Base-by-base conservation (phyloP, 768 basidiomycete genomes). In the Serendipita sp. region DNA sequence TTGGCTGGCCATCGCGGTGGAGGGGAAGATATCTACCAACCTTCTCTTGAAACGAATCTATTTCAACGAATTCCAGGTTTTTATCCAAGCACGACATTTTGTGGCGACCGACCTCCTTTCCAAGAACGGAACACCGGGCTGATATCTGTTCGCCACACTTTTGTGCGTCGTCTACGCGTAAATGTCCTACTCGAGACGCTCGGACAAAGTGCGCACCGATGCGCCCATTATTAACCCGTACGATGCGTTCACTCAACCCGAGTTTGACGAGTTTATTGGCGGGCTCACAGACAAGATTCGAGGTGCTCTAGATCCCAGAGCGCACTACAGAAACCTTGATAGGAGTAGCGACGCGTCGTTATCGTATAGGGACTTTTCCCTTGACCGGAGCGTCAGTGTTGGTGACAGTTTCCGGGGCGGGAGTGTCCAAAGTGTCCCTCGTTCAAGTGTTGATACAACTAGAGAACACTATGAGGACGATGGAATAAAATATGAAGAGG, bases 251-350 rank as follows among this genome's bases (percentile, higher is more conserved):
- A 77, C 83, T 1, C 78, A 82, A 69, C 74, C 76, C 1, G 81
- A 87, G 67, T 88, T 87, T 68, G 85, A 87, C 76, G 75, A 78
- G 70, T 88, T 83, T 82, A 83, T 88, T 68, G 79, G 76, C 68
- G 83, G 78, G 69, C 79, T 88, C 48, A 86, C 83, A 0, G 72
- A 76, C 66, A 75, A 80, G 62, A 73, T 88, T 33, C 78, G 78
- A 64, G 76, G 73, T 58, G 86, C 85, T 27, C 75, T 88, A 6
- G 81, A 81, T 0, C 78, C 79, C 45, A 13, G 50, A 68, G 48
- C 68, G 66, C 64, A 50, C 52, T 53, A 62, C 63, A 64, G 34
- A 8, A 43, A 36, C 64, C 36, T 62, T n/a, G 53, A 43, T 64
- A 72, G 73, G 23, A 73, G 72, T 43, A 63, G 66, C 27, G 68